Conservation (phyloP, 2,329 filamentous ascomycete genomes). For the Chaetomiaceae sp. region DNA sequence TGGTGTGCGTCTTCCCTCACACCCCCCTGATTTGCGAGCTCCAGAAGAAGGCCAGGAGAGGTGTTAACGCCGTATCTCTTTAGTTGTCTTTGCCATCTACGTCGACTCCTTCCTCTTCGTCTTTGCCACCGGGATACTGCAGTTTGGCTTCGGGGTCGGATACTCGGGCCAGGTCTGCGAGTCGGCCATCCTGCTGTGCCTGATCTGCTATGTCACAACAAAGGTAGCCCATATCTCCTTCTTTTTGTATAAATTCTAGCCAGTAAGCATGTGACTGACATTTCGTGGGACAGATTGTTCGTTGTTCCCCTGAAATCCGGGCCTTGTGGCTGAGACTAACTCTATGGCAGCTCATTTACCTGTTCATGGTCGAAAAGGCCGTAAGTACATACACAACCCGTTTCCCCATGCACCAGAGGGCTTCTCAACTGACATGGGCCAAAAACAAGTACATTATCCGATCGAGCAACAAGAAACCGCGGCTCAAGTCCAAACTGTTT, state of each 20-base stretch:
- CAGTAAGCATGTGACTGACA: no score
- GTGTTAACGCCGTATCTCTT: neutral
- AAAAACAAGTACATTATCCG: slow-evolving; percentile 50
- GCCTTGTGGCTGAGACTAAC: slow-evolving; percentile 2
- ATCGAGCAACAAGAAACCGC: slow-evolving; percentile 44
- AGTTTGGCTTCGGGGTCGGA: slow-evolving; percentile 54
- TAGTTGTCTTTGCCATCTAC: slow-evolving; percentile 58
- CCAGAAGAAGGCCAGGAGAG: no score
- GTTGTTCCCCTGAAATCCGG: slow-evolving; percentile 8
- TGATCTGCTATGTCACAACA: slow-evolving; percentile 58
- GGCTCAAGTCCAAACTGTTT: slow-evolving; percentile 54
- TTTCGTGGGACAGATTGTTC: slow-evolving; percentile 36
- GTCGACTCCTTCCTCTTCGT: slow-evolving; percentile 57
- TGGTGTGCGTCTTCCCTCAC: slow-evolving; percentile 19
- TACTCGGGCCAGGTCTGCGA: slow-evolving; percentile 47
- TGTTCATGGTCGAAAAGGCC: slow-evolving; percentile 61
- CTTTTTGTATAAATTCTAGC: no score
- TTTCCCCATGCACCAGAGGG: neutral
- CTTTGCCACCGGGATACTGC: slow-evolving; percentile 50
- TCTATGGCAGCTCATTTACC: slow-evolving; percentile 50
- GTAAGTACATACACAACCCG: slow-evolving; percentile 34
- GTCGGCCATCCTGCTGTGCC: slow-evolving; percentile 55
- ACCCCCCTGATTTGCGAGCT: neutral
- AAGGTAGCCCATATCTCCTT: slow-evolving; percentile 49
- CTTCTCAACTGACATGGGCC: slow-evolving; percentile 17